Base-by-base conservation (phyloP, 2,329 filamentous ascomycete species). In the Drechslerella stenobrocha region DNA sequence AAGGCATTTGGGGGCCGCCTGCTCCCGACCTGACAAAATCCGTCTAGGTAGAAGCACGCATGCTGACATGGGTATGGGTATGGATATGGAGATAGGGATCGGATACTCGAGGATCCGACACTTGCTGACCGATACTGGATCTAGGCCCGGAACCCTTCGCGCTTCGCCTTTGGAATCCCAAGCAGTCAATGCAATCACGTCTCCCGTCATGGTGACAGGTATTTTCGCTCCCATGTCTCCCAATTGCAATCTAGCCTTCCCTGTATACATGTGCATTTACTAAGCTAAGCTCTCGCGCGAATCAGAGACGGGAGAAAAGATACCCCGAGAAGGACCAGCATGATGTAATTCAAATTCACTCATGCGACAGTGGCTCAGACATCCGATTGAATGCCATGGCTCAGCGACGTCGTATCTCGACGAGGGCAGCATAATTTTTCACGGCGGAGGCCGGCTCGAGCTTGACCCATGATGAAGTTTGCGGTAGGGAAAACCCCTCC, bases 81-180 rank as follows among this genome's bases (percentile, higher is more conserved):
- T n/a, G n/a, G 28, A 30, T 5, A 11, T 13, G 20, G 22, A 34
- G 20, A 45, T 34, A 35, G 34, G 60, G 55, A 67, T 67, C 55
- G 63, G 55, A 67, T 67, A 56, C 45, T 53, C 35, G 26, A 60
- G 20, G 50, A 67, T 60, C 63, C 63, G 63, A 45, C 46, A 46
- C 32, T 60, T 55, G 55, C 63, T 50, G 51, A 45, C 44, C 28
- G 32, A 30, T 35, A 45, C 35, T 30, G 30, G 46, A 57, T 48
- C 60, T 46, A 51, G 63, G 44, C 51, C 55, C 63, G 56, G 55
- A 60, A 15, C 20, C 53, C 50, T n/a, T n/a, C n/a, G n/a, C n/a
- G n/a, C n/a, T n/a, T n/a, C n/a, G n/a, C n/a, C n/a, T n/a, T n/a
- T n/a, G n/a, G n/a, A n/a, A n/a, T n/a, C n/a, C n/a, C n/a, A n/a